phyloP scores from a whole-genome alignment of 352 stramenopile species.

The Hyaloperonospora brassicae region DNA sequence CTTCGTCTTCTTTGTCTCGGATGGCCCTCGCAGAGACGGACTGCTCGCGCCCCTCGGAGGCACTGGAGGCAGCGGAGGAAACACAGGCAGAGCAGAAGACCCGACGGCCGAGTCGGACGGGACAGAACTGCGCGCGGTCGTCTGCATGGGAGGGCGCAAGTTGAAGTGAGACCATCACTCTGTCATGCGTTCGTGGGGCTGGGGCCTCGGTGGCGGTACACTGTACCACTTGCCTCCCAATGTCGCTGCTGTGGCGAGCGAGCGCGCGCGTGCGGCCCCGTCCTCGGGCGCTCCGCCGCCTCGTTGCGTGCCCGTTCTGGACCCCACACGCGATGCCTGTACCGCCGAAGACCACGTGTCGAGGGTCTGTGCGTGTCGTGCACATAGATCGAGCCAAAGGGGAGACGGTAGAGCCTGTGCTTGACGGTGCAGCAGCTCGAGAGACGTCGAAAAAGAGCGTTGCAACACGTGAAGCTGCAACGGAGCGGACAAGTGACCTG shows the following conservation, averaged over 20 bases:
- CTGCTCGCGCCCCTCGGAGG: constrained; percentile 15
- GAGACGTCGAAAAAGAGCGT: not conserved
- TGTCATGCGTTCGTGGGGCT: not conserved
- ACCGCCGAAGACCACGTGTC: too few relatives aligned
- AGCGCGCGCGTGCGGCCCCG: too few relatives aligned
- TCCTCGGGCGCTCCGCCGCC: too few relatives aligned
- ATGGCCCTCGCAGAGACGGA: not conserved
- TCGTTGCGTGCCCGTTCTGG: too few relatives aligned
- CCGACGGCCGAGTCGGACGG: not conserved
- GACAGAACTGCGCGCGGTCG: constrained; percentile 2
- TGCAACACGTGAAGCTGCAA: not conserved
- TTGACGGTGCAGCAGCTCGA: not conserved
- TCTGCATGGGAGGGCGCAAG: constrained; percentile 13
- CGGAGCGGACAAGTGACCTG: constrained; percentile 1
- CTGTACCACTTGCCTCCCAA: too few relatives aligned
- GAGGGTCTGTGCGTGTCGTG: too few relatives aligned
- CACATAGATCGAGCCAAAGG: too few relatives aligned
- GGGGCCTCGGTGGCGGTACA: too few relatives aligned
- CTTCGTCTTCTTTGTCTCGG: not conserved
- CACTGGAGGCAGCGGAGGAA: constrained; percentile 17
- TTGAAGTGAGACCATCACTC: constrained; percentile 26
- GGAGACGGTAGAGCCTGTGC: too few relatives aligned
- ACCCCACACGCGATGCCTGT: too few relatives aligned
- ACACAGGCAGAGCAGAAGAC: not conserved
- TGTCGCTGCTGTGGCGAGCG: too few relatives aligned